Conservation (phyloP, 192 early-diverging fungal genomes). For the Podila horticola region DNA sequence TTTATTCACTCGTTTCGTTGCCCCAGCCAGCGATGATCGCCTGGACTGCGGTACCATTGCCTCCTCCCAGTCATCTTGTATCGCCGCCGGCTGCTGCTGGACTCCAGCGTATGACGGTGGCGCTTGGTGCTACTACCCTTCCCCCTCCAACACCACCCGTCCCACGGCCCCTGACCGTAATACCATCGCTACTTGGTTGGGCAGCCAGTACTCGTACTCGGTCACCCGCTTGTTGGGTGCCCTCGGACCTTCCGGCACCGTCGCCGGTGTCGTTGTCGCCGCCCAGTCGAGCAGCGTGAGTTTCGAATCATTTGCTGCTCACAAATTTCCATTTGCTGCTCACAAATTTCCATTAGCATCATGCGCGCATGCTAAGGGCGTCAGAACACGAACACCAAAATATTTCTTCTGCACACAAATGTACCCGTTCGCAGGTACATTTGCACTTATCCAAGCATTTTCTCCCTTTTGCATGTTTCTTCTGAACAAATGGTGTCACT, state of each 20-base stretch:
- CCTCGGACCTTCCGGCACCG: not conserved
- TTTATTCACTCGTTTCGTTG: not conserved
- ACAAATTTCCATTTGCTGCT: too few relatives aligned
- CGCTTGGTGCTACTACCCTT: constrained; percentile 1
- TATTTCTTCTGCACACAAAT: too few relatives aligned
- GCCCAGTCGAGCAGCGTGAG: not conserved
- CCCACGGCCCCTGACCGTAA: not conserved
- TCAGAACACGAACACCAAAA: too few relatives aligned
- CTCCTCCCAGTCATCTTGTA: not conserved
- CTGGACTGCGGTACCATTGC: constrained; percentile 1
- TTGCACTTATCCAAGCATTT: constrained; percentile 1
- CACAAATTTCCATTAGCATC: not conserved
- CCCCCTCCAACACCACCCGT: not conserved
- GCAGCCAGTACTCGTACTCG: constrained; percentile 2
- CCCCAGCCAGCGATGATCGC: not conserved
- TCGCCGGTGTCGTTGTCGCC: not conserved
- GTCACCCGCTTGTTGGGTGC: not conserved
- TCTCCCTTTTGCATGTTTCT: constrained; percentile 3
- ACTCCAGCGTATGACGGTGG: not conserved
- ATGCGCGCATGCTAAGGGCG: not conserved
- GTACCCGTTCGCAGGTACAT: too few relatives aligned
- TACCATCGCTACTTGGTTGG: not conserved
- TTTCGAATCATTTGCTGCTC: not conserved
- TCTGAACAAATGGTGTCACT: too few relatives aligned
- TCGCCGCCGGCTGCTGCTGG: not conserved